These are phyloP conservation scores for Saccharomyces hybrid DNA, from an alignment of 1,139 yeast species.

Conservation along the genomic window DNA sequence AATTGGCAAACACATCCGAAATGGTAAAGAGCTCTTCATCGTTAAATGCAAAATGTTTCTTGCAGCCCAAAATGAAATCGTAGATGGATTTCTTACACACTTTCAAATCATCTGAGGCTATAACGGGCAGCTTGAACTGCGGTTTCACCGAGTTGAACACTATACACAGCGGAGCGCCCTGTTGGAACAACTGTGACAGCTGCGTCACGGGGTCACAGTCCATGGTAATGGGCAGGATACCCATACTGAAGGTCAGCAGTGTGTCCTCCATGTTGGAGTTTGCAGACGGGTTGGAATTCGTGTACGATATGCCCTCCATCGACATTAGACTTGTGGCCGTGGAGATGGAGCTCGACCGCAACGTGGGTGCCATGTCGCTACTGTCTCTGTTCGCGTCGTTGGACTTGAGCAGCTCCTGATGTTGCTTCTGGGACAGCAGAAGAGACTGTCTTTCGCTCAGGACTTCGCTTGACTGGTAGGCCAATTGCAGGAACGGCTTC, in stretches of 20 bases:
- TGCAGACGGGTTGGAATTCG: slow-evolving; percentile 23
- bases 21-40: slow-evolving; percentile 86
- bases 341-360: slow-evolving; percentile 26
- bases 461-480: slow-evolving; percentile 56
- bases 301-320: slow-evolving; percentile 18
- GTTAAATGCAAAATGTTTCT: slow-evolving; percentile 61
- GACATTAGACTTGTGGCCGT: slow-evolving; percentile 16
- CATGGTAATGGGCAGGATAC: slow-evolving; percentile 64
- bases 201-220: slow-evolving; percentile 90
- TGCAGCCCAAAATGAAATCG: slow-evolving; percentile 84
- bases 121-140: slow-evolving; percentile 40
- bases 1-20: slow-evolving; percentile 79
- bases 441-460: slow-evolving; percentile 68
- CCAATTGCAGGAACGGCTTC: slow-evolving; percentile 59
- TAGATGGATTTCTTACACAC: slow-evolving; percentile 85
- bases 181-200: slow-evolving; percentile 79
- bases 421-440: slow-evolving; percentile 40
- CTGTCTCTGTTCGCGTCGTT: slow-evolving; percentile 15
- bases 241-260: slow-evolving; percentile 58
- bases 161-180: slow-evolving; percentile 87
- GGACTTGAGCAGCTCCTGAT: slow-evolving; percentile 30
- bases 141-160: slow-evolving; percentile 55
- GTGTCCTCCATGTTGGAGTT: slow-evolving; percentile 30
- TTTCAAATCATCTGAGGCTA: slow-evolving; percentile 70
- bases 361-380: slow-evolving; percentile 13